A percentile compares a stretch with the other conserved stretches of the same genome.
These are phyloP conservation scores for Raphanus hybrid DNA, from an alignment of 441 rosid species.

Conservation along the genomic window DNA sequence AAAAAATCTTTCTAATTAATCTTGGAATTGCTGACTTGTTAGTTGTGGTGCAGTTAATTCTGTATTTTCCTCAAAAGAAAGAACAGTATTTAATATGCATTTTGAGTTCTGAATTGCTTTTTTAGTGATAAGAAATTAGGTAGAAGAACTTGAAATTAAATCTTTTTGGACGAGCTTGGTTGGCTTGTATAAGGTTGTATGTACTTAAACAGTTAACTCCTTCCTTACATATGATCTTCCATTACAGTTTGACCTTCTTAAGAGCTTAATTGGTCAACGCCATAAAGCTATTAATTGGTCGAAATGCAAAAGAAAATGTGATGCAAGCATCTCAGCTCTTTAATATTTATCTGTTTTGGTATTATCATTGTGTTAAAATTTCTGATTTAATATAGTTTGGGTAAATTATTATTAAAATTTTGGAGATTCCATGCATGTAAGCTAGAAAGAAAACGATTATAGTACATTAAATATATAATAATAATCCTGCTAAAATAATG, in stretches of 20 bases:
- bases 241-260: conserved; percentile 26
- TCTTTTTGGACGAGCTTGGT: conserved; percentile 34
- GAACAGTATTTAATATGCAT: background rate
- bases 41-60: conserved; percentile 38
- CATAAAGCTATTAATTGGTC: background rate
- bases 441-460: background rate
- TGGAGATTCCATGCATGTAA: background rate
- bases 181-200: conserved; percentile 20
- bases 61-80: background rate
- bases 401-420: background rate
- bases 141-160: conserved; percentile 30
- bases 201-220: conserved; percentile 28
- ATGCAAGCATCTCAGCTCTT: background rate
- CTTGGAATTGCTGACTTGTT: conserved; percentile 33
- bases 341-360: background rate
- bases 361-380: background rate
- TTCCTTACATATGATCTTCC: conserved; percentile 16
- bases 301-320: background rate
- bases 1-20: conserved; percentile 24
- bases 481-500: background rate
- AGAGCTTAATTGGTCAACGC: conserved; percentile 13
- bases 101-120: background rate
- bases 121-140: conserved; percentile 22
- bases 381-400: background rate
- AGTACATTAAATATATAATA: conserved; percentile 1